Base-by-base conservation (phyloP, 805 yeast genomes). In the Candida multigemmis region DNA sequence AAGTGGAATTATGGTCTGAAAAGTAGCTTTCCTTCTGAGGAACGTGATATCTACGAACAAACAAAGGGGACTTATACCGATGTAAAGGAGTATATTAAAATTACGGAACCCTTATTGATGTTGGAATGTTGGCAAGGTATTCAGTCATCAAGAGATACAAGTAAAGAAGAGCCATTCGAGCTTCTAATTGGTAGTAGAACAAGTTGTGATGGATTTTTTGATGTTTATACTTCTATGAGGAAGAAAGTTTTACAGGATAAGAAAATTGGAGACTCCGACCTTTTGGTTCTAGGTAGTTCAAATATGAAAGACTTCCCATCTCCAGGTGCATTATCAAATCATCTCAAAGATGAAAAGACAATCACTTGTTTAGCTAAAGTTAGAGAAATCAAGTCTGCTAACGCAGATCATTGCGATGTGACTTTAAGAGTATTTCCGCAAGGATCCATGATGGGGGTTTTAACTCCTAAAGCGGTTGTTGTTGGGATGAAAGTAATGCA, bases 51-150 rank as follows among this genome's bases (percentile, higher is more conserved):
- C 1, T 71, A 69, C 40, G 41, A 44, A 1, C 48, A 58, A 1
- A 77, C 83, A 5, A 68, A 70, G 16, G 74, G 74, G 37, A 42
- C 53, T 2, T 91, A 83, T 44, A 31, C 42, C 0, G 56, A 69
- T 26, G 74, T 75, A 4, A 59, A 56, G n/a, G 85, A 80, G 3
- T 91, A 93, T 44, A 70, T 69, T 25, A 58, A 61, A 19, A 64
- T 71, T 1, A 79, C 84, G 50, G 82, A 77, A 38, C 98, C 98
- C 0, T 60, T 91, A 22, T 56, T 91, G 23, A 55, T 87, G 46
- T 54, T 89, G 21, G 99, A 91, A 54, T 82, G 94, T 36, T 93
- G 97, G 96, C 94, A 87, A 44, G 80, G 84, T 0, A 70, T 91
- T 15, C 78, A 75, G 37, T 66, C 83, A 4, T 74, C 91, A 1